A percentile compares a stretch with the other conserved stretches of the same genome.
Conservation (phyloP, 2,329 filamentous ascomycete genomes). For the Monosporascus sp. region DNA sequence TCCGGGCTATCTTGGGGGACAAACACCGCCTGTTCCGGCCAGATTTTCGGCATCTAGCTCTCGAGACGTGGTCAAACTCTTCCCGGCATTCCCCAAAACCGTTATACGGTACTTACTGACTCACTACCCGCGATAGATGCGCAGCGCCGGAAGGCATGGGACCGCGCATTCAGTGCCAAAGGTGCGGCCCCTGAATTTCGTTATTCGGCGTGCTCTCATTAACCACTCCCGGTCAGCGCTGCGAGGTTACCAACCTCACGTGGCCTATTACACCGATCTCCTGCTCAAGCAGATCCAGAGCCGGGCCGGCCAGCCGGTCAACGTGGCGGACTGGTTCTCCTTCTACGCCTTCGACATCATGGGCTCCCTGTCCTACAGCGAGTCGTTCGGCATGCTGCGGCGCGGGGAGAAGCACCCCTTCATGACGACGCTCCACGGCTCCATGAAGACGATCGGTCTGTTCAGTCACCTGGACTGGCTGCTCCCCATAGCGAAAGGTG, state of each 20-base stretch:
- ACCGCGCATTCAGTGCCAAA: conserved; percentile 25
- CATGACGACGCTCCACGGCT: conserved; percentile 18
- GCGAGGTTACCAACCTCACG: conserved; percentile 22
- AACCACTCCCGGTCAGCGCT: neutral
- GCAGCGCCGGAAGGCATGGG: conserved; percentile 28
- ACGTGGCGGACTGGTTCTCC: conserved; percentile 28
- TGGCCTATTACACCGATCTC: conserved; percentile 17
- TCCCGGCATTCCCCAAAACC: no score
- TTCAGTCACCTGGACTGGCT: conserved; percentile 20
- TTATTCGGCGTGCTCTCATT: neutral
- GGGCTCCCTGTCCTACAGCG: conserved; percentile 35
- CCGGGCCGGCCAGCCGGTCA: conserved; percentile 14
- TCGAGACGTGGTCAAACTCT: no score
- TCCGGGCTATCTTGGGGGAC: no score
- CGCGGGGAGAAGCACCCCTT: conserved; percentile 19
- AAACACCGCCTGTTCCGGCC: no score
- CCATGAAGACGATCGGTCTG: conserved; percentile 15
- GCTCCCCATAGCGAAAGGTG: conserved; percentile 4
- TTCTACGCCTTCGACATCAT: conserved; percentile 35
- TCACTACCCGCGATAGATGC: conserved; percentile 6
- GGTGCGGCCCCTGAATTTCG: conserved; percentile 10
- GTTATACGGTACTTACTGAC: no score
- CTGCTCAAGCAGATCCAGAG: conserved; percentile 17
- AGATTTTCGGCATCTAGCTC: no score
- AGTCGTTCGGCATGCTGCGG: conserved; percentile 29